Conservation (phyloP, 1,139 yeast species). For the Candida anutae region DNA sequence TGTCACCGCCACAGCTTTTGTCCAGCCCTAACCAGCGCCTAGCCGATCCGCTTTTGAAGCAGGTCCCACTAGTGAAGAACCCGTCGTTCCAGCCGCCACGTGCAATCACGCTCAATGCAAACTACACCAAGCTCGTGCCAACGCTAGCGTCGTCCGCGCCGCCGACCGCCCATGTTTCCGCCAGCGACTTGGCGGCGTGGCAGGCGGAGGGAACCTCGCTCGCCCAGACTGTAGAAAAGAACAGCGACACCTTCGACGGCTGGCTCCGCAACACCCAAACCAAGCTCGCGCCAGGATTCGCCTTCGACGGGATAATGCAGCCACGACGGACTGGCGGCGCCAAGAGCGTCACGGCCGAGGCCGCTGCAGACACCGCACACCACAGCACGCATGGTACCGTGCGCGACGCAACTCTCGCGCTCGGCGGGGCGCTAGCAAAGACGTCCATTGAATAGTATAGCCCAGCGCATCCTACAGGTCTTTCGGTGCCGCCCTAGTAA, state of each 20-base stretch:
- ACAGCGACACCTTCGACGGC: slow-evolving; percentile 4
- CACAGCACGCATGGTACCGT: too few species aligned
- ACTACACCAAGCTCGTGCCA: slow-evolving; percentile 38
- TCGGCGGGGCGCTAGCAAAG: too few species aligned
- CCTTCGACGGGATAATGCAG: slow-evolving; percentile 26
- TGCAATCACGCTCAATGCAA: slow-evolving; percentile 46
- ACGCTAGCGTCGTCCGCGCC: slow-evolving; percentile 29
- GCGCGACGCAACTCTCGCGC: too few species aligned
- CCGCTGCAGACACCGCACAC: too few species aligned
- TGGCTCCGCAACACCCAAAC: too few species aligned
- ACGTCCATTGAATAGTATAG: too few species aligned
- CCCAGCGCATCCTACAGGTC: too few species aligned
- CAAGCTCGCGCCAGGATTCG: too few species aligned
- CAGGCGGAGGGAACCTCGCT: slow-evolving; percentile 18
- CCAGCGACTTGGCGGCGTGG: slow-evolving; percentile 25
- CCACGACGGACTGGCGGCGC: slow-evolving; percentile 24
- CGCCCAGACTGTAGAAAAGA: slow-evolving; percentile 9
- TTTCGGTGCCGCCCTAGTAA: slow-evolving; percentile 7
- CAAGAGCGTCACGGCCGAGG: too few species aligned
- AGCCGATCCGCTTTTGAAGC: slow-evolving; percentile 48
- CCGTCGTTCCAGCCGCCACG: slow-evolving; percentile 52
- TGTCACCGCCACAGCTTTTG: too few species aligned
- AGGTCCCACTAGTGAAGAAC: slow-evolving; percentile 52
- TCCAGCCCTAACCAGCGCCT: too few species aligned
- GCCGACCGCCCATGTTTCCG: slow-evolving; percentile 27